Conservation (phyloP, 2,329 filamentous ascomycete species). For the Colletotrichum destructivum region DNA sequence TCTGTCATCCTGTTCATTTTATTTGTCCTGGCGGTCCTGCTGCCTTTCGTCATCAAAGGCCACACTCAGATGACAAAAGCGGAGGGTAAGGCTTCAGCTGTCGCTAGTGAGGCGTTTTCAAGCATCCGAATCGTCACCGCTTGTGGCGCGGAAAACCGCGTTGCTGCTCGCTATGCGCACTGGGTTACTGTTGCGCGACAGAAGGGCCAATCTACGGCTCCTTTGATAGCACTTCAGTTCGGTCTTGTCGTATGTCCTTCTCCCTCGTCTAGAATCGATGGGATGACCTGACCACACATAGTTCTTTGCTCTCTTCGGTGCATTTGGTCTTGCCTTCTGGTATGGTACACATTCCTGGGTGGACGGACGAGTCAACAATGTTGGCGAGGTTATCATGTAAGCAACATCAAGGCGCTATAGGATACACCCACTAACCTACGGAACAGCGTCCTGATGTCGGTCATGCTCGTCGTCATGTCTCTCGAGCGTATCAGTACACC, state of each 20-base stretch:
- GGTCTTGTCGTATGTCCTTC: constrained; percentile 59
- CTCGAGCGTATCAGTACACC: constrained; percentile 71
- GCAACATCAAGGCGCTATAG: constrained; percentile 43
- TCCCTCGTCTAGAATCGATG: neutral
- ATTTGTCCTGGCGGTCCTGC: constrained; percentile 61
- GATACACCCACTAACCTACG: constrained; percentile 28
- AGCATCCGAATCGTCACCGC: constrained; percentile 75
- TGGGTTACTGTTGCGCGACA: constrained; percentile 70
- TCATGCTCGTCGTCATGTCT: constrained; percentile 72
- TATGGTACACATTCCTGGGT: constrained; percentile 69
- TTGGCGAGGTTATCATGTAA: constrained; percentile 71
- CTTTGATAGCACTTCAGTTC: constrained; percentile 68
- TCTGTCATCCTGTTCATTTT: constrained; percentile 71
- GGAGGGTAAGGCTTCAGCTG: constrained; percentile 70
- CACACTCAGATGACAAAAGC: constrained; percentile 63
- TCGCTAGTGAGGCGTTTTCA: constrained; percentile 74
- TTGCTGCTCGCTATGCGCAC: constrained; percentile 66
- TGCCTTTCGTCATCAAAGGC: constrained; percentile 71
- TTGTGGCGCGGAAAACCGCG: constrained; percentile 71
- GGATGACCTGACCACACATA: constrained; percentile 45
- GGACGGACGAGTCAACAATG: constrained; percentile 61
- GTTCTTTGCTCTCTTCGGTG: constrained; percentile 68
- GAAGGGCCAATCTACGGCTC: constrained; percentile 64
- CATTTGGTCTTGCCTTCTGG: constrained; percentile 75
- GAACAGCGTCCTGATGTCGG: constrained; percentile 66